phyloP scores from a whole-genome alignment of 345 rosid species.

The Acer campestre region DNA sequence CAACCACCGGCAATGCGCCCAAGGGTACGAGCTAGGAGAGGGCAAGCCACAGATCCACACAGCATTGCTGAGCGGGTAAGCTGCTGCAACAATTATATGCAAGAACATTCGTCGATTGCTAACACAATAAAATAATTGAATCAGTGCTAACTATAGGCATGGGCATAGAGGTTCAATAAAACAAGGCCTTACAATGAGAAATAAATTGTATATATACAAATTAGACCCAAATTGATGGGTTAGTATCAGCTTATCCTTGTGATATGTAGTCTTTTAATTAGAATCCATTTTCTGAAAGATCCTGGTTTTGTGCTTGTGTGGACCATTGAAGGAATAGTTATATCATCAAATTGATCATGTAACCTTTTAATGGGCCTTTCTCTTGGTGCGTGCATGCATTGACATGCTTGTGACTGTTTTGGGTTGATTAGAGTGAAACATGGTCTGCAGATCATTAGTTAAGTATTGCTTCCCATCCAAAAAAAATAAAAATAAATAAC shows the following conservation, averaged over 20 bases:
- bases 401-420: neutral
- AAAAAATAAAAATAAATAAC: neutral
- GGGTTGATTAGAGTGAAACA: neutral
- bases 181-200: neutral
- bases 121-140: neutral
- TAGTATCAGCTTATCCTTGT: neutral
- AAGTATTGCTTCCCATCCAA: neutral
- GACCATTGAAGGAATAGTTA: neutral
- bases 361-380: neutral
- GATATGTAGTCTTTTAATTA: neutral
- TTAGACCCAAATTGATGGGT: neutral
- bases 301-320: neutral
- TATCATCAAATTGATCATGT: neutral
- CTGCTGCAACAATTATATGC: neutral
- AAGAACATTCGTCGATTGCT: slow-evolving; percentile 2
- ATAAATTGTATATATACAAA: neutral
- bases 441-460: neutral
- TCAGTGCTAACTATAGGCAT: neutral
- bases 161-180: neutral
- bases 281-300: neutral
- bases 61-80: slow-evolving; percentile 98
- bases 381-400: neutral
- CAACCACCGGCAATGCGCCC: slow-evolving; percentile 97
- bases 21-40: slow-evolving; percentile 96
- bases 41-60: slow-evolving; percentile 99